phyloP scores from a whole-genome alignment of 768 basidiomycete species.

The Russula griseocarnosa region DNA sequence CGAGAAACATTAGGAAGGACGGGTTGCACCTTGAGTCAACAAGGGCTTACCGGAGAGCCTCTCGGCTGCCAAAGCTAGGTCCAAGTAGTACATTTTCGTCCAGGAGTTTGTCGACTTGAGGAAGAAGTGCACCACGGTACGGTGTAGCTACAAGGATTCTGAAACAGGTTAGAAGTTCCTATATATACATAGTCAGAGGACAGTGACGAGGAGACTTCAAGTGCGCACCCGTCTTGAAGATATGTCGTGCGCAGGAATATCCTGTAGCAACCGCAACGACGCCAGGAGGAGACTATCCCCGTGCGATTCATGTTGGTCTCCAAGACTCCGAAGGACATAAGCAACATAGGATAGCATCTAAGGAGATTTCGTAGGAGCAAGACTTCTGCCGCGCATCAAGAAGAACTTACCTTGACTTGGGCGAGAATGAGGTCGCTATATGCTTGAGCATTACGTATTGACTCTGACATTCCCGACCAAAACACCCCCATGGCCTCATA shows the following conservation, averaged over 20 bases:
- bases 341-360: constrained; percentile 91
- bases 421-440: constrained; percentile 83
- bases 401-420: constrained; percentile 75
- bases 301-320: constrained; percentile 64
- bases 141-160: constrained; percentile 81
- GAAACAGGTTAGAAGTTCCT: constrained; percentile 92
- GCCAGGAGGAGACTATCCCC: constrained; percentile 77
- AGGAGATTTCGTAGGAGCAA: neutral
- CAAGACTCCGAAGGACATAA: constrained; percentile 72
- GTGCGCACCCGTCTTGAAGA: constrained; percentile 67
- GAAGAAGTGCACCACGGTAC: constrained; percentile 72
- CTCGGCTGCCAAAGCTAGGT: constrained; percentile 74
- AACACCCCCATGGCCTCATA: constrained; percentile 76
- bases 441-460: constrained; percentile 63
- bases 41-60: constrained; percentile 65
- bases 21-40: constrained; percentile 10
- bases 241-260: constrained; percentile 85
- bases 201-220: neutral
- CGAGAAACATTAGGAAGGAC: constrained; percentile 12
- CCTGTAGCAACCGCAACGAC: constrained; percentile 84
- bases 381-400: neutral
- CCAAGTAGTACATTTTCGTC: constrained; percentile 90
- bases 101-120: constrained; percentile 83
- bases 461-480: constrained; percentile 79
- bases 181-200: constrained; percentile 17